A percentile compares a stretch with the other conserved stretches of the same genome.
Evolutionary conservation across 192 early-diverging fungal species (phyloP).

Genomic region (Coemansia sp.): DNA sequence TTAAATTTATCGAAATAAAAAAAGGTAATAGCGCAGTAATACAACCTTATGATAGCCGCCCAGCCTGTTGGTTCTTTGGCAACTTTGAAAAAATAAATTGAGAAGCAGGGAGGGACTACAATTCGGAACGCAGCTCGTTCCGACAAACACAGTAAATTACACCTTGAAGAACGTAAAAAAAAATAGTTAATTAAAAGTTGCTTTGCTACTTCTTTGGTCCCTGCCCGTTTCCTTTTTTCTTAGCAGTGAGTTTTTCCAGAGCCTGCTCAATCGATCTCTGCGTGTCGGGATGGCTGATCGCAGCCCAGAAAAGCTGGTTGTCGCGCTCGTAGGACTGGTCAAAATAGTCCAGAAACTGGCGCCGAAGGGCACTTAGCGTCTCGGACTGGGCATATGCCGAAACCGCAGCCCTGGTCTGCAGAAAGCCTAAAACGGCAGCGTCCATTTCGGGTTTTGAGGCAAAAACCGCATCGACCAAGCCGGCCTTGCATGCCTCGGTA

Average conservation of each 20-base stretch:
- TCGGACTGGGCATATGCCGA: constrained; percentile 17
- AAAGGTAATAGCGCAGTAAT: not conserved
- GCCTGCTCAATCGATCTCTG: constrained; percentile 17
- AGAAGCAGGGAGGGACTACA: not conserved
- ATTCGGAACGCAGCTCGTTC: not conserved
- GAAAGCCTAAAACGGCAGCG: constrained; percentile 7
- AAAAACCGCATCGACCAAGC: constrained; percentile 25
- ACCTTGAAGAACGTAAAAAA: not conserved
- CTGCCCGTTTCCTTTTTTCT: not conserved
- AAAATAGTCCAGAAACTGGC: constrained; percentile 19
- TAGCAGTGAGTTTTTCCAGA: constrained; percentile 17
- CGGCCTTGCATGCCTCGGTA: constrained; percentile 7
- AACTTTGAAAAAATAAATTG: not conserved
- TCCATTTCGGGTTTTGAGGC: constrained; percentile 10
- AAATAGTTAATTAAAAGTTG: constrained; percentile 10
- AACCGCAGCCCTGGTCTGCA: constrained; percentile 6
- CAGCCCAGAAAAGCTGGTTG: constrained; percentile 22
- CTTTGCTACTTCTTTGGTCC: not conserved
- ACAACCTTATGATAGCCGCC: not conserved
- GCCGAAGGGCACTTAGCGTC: constrained; percentile 16
- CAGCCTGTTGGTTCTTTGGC: not conserved
- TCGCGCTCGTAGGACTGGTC: constrained; percentile 24
- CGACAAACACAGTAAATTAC: not conserved
- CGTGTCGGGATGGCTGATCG: constrained; percentile 15
- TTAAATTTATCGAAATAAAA: not conserved